Evolutionary conservation across 768 basidiomycete species (phyloP), one percentile per base, ranked within the genome.

Genomic region (Exsudoporus frostii): DNA sequence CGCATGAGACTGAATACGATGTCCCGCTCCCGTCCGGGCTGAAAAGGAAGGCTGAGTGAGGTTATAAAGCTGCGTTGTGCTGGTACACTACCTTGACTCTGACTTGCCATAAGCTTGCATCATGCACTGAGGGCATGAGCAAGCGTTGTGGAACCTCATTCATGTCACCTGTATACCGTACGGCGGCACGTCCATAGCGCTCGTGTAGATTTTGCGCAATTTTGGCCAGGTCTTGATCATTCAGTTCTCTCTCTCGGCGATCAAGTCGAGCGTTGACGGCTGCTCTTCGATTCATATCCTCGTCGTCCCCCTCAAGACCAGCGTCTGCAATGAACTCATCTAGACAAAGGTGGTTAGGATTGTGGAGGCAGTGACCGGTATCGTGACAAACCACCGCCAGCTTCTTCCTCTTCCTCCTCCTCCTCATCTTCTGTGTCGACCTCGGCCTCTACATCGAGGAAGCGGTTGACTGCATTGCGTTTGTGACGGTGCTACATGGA

Each of bases 341-440:
- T 88, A 56, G 57, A 54, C 44, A 9, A 50, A 24, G 34, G 56
- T 13, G 30, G 36, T 69, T 27, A 64, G 44, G 48, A 47, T 22
- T 17, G 34, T 48, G 45, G 36, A n/a, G n/a, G 49, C 40, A 29
- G 13, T 13, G 5, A 50, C 39, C 2, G 8, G 51, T 29, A 40
- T 20, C 27, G 39, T 46, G 37, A 65, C 78, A 17, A 41, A 80
- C 78, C 79, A 60, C 75, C 72, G 11, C 77, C 88, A 53, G 79
- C 81, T 49, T 91, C 90, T 19, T 89, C 88, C 4, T 90, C 90
- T 7, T 86, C 92, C 19, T 96, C 93, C 3, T 89, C 88, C 24
- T 98, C 97, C 33, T 97, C 96, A 4, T 98, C 97, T 19, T 98
- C 97, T 29, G 97, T 94, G 60, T 93, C 93, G 19, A 96, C 95